These are phyloP conservation scores for Tylopilus intermedius DNA, from an alignment of 768 basidiomycete species.

Conservation along the genomic window DNA sequence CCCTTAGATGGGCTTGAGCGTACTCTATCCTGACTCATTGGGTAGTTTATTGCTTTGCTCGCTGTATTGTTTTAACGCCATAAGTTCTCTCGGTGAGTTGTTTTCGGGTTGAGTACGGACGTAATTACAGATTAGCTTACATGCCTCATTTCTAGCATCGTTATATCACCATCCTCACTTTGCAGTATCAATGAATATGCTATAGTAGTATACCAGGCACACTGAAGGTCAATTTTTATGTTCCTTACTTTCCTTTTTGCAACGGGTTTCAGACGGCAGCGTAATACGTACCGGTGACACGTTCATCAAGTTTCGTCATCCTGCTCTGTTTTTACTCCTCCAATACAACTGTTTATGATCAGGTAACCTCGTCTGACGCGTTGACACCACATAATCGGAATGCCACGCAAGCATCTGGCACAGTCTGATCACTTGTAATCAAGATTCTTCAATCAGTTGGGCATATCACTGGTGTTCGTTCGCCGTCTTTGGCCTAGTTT, in stretches of 20 bases:
- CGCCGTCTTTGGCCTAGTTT: not conserved
- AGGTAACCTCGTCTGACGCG: not conserved
- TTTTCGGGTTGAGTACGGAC: not conserved
- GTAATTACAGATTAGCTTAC: not conserved
- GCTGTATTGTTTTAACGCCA: not conserved
- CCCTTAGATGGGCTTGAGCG: not conserved
- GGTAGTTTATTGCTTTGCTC: conserved; percentile 5
- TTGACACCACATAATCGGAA: not conserved
- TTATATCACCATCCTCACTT: not conserved
- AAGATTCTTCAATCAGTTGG: not conserved
- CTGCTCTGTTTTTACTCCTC: not conserved
- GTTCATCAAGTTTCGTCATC: not conserved
- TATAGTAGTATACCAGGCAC: not conserved
- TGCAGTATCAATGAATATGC: conserved; percentile 1
- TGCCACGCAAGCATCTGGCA: not conserved
- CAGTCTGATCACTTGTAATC: not conserved
- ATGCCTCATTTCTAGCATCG: not conserved
- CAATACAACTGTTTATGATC: not conserved
- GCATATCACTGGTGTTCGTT: not conserved
- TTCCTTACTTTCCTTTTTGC: no score
- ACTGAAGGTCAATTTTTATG: not conserved
- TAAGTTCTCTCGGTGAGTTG: not conserved
- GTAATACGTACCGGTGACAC: no score
- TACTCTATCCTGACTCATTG: not conserved
- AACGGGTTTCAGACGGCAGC: no score